Percentiles rank a stretch among this genome's conserved stretches.
phyloP scores from a whole-genome alignment of 805 yeast species.

The Candida patagonica region DNA sequence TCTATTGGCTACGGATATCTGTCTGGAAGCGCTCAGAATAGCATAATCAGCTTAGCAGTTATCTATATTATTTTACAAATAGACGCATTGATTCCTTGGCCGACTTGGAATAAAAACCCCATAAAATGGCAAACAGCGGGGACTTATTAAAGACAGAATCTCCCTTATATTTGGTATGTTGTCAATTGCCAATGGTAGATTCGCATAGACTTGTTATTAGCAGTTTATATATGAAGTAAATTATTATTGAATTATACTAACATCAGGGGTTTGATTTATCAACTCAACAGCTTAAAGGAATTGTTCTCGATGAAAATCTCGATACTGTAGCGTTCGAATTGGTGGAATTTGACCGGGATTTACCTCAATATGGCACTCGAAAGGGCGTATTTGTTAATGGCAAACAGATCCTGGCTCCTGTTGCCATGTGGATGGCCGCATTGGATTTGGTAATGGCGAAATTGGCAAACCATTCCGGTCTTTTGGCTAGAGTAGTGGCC shows the following conservation, averaged over 20 bases:
- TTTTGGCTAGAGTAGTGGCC: constrained; percentile 51
- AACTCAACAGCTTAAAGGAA: constrained; percentile 78
- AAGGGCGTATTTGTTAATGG: constrained; percentile 63
- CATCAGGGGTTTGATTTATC: constrained; percentile 69
- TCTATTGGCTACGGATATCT: constrained; percentile 36
- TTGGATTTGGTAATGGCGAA: constrained; percentile 50
- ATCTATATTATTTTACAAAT: constrained; percentile 19
- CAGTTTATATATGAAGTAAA: no score
- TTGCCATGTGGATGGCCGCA: constrained; percentile 85
- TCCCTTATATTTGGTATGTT: no score
- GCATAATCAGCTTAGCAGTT: constrained; percentile 34
- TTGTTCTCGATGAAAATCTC: constrained; percentile 49
- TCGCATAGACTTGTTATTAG: no score
- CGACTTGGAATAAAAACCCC: constrained; percentile 42
- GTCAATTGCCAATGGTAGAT: no score
- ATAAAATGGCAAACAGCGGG: constrained; percentile 32
- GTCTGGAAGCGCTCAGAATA: constrained; percentile 35
- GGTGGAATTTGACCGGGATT: constrained; percentile 64
- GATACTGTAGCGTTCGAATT: constrained; percentile 46
- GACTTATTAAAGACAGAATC: constrained; percentile 5
- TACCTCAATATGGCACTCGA: constrained; percentile 49
- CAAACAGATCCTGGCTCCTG: constrained; percentile 60
- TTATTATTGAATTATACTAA: background rate
- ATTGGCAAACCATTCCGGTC: constrained; percentile 37
- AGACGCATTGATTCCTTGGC: constrained; percentile 39